Percentiles rank a stretch among this genome's conserved stretches.
phyloP scores from a whole-genome alignment of 345 rosid species.

The Mercurialis annua region DNA sequence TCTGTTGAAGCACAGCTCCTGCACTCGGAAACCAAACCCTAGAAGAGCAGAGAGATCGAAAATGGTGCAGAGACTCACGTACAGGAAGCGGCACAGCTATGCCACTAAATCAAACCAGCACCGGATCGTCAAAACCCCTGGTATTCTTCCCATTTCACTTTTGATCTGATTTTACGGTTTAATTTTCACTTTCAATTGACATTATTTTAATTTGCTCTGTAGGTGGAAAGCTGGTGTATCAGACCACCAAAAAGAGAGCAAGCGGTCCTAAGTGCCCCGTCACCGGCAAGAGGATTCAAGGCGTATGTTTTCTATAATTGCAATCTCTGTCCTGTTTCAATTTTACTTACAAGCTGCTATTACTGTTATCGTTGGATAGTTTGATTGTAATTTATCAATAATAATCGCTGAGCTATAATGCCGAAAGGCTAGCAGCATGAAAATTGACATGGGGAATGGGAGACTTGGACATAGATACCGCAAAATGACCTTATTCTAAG shows the following conservation, averaged over 20 bases:
- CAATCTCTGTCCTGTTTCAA: too few species aligned
- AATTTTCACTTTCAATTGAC: neutral
- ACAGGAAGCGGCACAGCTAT: slow-evolving; percentile 84
- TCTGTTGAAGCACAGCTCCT: slow-evolving; percentile 23
- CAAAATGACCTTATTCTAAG: too few species aligned
- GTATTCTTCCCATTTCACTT: slow-evolving; percentile 36
- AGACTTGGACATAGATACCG: too few species aligned
- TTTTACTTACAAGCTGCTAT: too few species aligned
- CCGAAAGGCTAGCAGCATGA: too few species aligned
- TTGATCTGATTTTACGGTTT: neutral
- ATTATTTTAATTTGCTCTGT: too few species aligned
- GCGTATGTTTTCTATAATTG: slow-evolving; percentile 13
- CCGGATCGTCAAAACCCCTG: slow-evolving; percentile 86
- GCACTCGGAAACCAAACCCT: slow-evolving; percentile 28
- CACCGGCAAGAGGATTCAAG: slow-evolving; percentile 39
- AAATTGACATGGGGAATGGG: too few species aligned
- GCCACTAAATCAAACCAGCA: slow-evolving; percentile 96
- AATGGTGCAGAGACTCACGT: slow-evolving; percentile 92
- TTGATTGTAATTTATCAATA: too few species aligned
- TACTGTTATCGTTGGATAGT: too few species aligned
- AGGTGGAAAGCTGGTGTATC: slow-evolving; percentile 36
- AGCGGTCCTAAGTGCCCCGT: slow-evolving; percentile 38
- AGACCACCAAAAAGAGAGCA: slow-evolving; percentile 36
- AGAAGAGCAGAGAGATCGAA: neutral
- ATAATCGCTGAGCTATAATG: too few species aligned